Evolutionary conservation across 164 flowering plant species (phyloP).

Genomic region (Magnolia kwangsiensis): DNA sequence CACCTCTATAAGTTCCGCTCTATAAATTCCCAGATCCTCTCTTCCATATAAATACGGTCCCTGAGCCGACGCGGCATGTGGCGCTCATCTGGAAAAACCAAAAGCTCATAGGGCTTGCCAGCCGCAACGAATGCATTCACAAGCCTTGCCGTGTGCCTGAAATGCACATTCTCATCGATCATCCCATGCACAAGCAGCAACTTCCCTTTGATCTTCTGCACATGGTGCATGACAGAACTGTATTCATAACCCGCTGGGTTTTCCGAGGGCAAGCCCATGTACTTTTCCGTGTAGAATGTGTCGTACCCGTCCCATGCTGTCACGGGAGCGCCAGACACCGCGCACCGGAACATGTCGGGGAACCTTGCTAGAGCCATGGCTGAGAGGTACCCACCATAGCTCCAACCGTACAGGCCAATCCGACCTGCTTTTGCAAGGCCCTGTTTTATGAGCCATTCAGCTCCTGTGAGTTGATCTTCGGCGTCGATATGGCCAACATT

Average conservation of each 20-base stretch:
- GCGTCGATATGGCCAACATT: slow-evolving; percentile 61
- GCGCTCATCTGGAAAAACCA: slow-evolving; percentile 82
- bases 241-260: slow-evolving; percentile 39
- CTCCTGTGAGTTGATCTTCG: slow-evolving; percentile 78
- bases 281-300: slow-evolving; percentile 91
- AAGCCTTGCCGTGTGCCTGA: slow-evolving; percentile 94
- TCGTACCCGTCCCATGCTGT: slow-evolving; percentile 98
- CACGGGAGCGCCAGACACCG: slow-evolving; percentile 87
- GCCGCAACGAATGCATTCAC: slow-evolving; percentile 73
- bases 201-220: slow-evolving; percentile 56
- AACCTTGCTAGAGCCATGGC: slow-evolving; percentile 64
- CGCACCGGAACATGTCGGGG: slow-evolving; percentile 67
- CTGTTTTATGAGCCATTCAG: slow-evolving; percentile 79
- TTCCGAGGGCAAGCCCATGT: slow-evolving; percentile 80
- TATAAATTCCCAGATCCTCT: slow-evolving; percentile 86
- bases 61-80: slow-evolving; percentile 73
- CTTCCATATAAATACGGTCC: slow-evolving; percentile 87
- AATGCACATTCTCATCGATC: slow-evolving; percentile 96
- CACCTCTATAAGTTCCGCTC: slow-evolving; percentile 53
- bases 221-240: slow-evolving; percentile 75
- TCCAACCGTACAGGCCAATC: slow-evolving; percentile 92
- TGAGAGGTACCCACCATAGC: slow-evolving; percentile 92
- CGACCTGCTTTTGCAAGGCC: slow-evolving; percentile 65
- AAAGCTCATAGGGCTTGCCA: slow-evolving; percentile 63
- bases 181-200: slow-evolving; percentile 86